Conservation (phyloP, 768 basidiomycete genomes). For the Boletellus emodensis region DNA sequence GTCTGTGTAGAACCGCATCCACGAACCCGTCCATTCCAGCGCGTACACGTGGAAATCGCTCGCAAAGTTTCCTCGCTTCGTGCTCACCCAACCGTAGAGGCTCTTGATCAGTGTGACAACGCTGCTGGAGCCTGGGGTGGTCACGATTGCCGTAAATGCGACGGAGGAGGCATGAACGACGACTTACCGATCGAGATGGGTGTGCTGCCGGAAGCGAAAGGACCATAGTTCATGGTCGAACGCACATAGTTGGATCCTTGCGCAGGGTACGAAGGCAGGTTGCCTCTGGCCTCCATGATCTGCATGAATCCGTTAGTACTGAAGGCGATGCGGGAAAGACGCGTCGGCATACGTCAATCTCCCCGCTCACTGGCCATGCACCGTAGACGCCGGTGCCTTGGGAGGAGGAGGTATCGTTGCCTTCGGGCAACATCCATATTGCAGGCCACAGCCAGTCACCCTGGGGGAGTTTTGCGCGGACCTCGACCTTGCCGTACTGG, state of each 20-base stretch:
- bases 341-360: constrained; percentile 49
- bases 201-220: constrained; percentile 32
- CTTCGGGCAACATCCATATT: constrained; percentile 31
- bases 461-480: constrained; percentile 56
- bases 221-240: constrained; percentile 68
- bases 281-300: constrained; percentile 55
- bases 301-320: constrained; percentile 16
- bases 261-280: constrained; percentile 37
- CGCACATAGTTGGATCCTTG: constrained; percentile 48
- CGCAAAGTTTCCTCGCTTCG: constrained; percentile 43
- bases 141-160: not conserved
- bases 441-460: constrained; percentile 42
- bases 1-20: constrained; percentile 55
- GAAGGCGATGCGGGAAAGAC: not conserved
- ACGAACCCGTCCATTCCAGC: constrained; percentile 56
- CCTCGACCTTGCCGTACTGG: constrained; percentile 55
- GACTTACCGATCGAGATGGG: constrained; percentile 31
- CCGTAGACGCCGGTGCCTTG: constrained; percentile 26
- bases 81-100: constrained; percentile 35
- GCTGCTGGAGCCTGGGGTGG: constrained; percentile 6
- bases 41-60: constrained; percentile 51
- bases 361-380: constrained; percentile 50
- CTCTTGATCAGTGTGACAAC: constrained; percentile 29
- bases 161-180: rapidly evolving
- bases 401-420: constrained; percentile 17